These are phyloP conservation scores for Colletotrichum musae DNA, from an alignment of 2,329 filamentous ascomycete species.

Conservation along the genomic window DNA sequence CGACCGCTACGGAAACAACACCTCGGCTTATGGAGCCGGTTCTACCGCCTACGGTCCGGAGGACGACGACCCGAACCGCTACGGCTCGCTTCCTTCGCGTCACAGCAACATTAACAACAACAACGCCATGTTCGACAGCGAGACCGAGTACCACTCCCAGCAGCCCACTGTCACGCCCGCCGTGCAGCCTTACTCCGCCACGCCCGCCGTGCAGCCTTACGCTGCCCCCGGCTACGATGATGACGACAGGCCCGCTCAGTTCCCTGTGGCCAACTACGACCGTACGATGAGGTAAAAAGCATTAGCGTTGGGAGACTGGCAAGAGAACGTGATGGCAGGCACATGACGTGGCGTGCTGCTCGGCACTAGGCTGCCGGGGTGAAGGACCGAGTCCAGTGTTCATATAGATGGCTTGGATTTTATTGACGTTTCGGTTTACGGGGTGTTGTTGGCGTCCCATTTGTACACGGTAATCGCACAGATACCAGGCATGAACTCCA, in stretches of 20 bases:
- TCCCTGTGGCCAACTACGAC: constrained; percentile 72
- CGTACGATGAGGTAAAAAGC: constrained; percentile 46
- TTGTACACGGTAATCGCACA: constrained; percentile 44
- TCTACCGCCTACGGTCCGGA: constrained; percentile 47
- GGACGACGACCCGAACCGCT: constrained; percentile 56
- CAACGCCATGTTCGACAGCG: constrained; percentile 62
- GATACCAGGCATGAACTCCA: constrained; percentile 41
- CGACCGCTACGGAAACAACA: constrained; percentile 47
- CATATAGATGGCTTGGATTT: constrained; percentile 38
- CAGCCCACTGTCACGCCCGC: constrained; percentile 49
- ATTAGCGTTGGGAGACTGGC: neutral
- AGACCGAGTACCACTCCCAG: constrained; percentile 63
- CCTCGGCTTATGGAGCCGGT: constrained; percentile 36
- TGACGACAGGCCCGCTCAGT: constrained; percentile 64
- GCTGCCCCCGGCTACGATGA: constrained; percentile 58
- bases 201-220: constrained; percentile 52
- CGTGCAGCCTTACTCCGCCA: constrained; percentile 50
- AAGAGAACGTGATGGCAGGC: constrained; percentile 17
- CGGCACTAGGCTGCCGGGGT: neutral
- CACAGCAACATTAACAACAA: constrained; percentile 52
- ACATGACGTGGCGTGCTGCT: constrained; percentile 1
- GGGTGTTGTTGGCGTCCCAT: constrained; percentile 46
- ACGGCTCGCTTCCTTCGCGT: constrained; percentile 54
- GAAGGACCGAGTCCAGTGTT: constrained; percentile 31
- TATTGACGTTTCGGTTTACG: constrained; percentile 22